Evolutionary conservation across 2,329 filamentous ascomycete species (phyloP).

Genomic region (Colletotrichum sp.): DNA sequence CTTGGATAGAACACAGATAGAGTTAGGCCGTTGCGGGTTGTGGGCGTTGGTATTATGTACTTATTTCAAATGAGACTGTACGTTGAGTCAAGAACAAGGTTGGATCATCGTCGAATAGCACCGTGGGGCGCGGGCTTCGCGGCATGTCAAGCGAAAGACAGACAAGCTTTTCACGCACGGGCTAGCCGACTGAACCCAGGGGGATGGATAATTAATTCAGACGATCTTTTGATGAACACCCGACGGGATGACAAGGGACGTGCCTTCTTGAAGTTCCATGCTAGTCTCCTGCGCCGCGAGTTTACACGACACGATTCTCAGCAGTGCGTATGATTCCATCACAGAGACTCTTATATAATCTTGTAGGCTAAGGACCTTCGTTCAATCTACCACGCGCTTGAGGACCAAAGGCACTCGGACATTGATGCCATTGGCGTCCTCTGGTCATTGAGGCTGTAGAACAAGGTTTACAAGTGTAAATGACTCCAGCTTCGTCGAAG

Average conservation of each 20-base stretch:
- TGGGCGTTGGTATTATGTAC: fast-evolving
- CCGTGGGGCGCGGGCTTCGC: fast-evolving
- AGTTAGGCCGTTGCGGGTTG: no score
- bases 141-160: fast-evolving
- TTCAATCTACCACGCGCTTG: not conserved
- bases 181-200: fast-evolving
- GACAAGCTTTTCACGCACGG: not conserved
- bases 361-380: not conserved
- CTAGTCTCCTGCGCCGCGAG: fast-evolving
- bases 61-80: not conserved
- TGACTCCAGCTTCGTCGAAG: not conserved
- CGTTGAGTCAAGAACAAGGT: not conserved
- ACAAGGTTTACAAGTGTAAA: not conserved
- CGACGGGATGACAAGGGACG: not conserved
- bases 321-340: not conserved
- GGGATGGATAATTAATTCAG: not conserved
- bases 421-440: not conserved
- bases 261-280: not conserved
- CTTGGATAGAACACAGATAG: not conserved
- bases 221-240: fast-evolving
- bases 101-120: not conserved
- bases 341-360: no score
- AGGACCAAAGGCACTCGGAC: not conserved
- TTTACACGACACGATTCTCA: not conserved
- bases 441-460: not conserved